Percentiles rank a stretch among this genome's conserved stretches.
These are phyloP conservation scores for Marasmius fiardii DNA, from an alignment of 1,284 basidiomycete genomes.

Conservation along the genomic window DNA sequence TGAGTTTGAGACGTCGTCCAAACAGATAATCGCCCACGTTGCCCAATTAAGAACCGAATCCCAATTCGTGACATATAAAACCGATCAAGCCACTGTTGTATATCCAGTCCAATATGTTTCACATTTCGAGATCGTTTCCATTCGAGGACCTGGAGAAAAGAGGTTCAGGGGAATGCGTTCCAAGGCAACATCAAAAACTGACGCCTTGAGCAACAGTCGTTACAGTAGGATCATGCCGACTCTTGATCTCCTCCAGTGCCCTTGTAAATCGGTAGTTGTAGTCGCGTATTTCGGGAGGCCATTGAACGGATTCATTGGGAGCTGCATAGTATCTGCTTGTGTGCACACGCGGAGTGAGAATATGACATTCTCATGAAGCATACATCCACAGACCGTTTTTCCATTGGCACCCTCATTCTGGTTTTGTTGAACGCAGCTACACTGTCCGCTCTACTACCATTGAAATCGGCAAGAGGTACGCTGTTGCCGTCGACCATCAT, in stretches of 20 bases:
- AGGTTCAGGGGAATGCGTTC: neutral
- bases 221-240: slow-evolving; percentile 95
- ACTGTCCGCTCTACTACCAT: slow-evolving; percentile 27
- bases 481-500: slow-evolving; percentile 25
- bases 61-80: slow-evolving; percentile 98
- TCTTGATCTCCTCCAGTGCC: slow-evolving; percentile 88
- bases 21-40: slow-evolving; percentile 52
- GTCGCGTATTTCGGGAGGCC: slow-evolving; percentile 92
- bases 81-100: slow-evolving; percentile 94
- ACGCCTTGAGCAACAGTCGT: slow-evolving; percentile 95
- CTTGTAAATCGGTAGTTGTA: slow-evolving; percentile 94
- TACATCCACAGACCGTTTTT: slow-evolving; percentile 50
- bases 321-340: slow-evolving; percentile 81
- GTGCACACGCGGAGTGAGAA: neutral
- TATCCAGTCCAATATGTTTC: slow-evolving; percentile 76
- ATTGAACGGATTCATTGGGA: slow-evolving; percentile 56
- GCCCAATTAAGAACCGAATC: slow-evolving; percentile 93
- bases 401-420: slow-evolving; percentile 73
- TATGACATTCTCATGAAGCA: slow-evolving; percentile 8
- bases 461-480: slow-evolving; percentile 1
- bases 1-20: neutral
- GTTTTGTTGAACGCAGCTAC: slow-evolving; percentile 44
- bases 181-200: neutral
- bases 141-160: slow-evolving; percentile 38
- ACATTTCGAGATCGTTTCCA: slow-evolving; percentile 69